phyloP scores from a whole-genome alignment of 208 protist genomes.

The Wallacemonas collosoma region DNA sequence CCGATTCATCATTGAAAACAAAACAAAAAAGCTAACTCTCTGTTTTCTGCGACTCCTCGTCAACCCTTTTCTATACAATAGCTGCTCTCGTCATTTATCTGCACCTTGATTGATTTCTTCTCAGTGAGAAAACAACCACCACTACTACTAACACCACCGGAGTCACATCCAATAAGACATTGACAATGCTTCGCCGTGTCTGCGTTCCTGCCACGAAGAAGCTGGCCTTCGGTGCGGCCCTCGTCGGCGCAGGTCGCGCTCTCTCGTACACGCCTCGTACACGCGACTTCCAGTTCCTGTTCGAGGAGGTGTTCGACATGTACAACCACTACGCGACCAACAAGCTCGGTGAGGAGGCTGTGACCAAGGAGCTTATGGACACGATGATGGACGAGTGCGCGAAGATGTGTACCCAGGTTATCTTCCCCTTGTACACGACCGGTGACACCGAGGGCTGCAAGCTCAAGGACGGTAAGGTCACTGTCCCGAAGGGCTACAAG shows the following conservation, averaged over 20 bases:
- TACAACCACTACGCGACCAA: conserved; percentile 76
- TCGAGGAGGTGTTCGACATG: conserved; percentile 85
- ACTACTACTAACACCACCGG: background rate
- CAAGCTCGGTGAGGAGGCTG: conserved; percentile 40
- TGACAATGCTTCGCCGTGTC: conserved; percentile 57
- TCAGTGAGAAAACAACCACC: background rate
- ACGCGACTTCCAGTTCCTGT: conserved; percentile 71
- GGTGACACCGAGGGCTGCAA: conserved; percentile 58
- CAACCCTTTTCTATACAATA: background rate
- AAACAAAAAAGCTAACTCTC: conserved; percentile 16
- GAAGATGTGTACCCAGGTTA: conserved; percentile 55
- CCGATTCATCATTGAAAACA: too few relatives aligned
- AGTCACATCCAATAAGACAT: background rate
- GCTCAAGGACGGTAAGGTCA: conserved; percentile 56
- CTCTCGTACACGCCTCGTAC: conserved; percentile 53
- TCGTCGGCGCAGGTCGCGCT: conserved; percentile 24
- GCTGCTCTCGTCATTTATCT: conserved; percentile 11
- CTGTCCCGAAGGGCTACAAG: conserved; percentile 83
- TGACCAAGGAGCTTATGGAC: conserved; percentile 81
- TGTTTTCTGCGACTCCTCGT: background rate
- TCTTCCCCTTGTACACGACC: conserved; percentile 66
- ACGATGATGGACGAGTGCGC: conserved; percentile 65
- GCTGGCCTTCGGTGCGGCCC: conserved; percentile 6
- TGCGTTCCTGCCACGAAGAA: conserved; percentile 15
- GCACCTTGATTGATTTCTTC: background rate